Conservation (phyloP, 2,329 filamentous ascomycete genomes). For the Decorospora gaudefroyi region DNA sequence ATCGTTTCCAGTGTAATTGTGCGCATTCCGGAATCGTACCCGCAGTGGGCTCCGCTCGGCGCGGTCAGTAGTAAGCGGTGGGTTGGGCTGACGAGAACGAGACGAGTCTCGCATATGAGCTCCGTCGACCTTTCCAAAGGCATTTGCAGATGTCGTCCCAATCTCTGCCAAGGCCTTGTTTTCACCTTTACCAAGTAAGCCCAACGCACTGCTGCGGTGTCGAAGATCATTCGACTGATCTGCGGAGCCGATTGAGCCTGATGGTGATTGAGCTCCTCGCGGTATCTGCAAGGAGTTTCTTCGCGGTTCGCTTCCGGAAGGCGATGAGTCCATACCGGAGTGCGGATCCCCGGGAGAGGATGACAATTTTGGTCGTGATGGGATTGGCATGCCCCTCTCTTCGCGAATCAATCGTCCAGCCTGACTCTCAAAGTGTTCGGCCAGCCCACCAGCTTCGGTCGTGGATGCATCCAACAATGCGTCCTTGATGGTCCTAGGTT, state of each 20-base stretch:
- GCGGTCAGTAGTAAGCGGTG: slow-evolving; percentile 40
- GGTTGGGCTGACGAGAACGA: slow-evolving; percentile 34
- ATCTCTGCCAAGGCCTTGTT: slow-evolving; percentile 68
- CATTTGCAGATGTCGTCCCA: slow-evolving; percentile 65
- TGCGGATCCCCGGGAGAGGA: slow-evolving; percentile 21
- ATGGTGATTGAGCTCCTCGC: slow-evolving; percentile 37
- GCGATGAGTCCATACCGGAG: slow-evolving; percentile 30
- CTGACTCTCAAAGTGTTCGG: slow-evolving; percentile 51
- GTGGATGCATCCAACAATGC: slow-evolving; percentile 90
- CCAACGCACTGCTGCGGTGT: slow-evolving; percentile 62
- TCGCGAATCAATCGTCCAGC: slow-evolving; percentile 42
- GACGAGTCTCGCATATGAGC: slow-evolving; percentile 45
- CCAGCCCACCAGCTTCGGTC: slow-evolving; percentile 72
- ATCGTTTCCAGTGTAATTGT: slow-evolving; percentile 83
- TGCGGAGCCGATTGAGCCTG: slow-evolving; percentile 37
- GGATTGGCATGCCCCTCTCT: slow-evolving; percentile 31
- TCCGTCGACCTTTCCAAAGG: slow-evolving; percentile 66
- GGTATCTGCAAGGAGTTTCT: slow-evolving; percentile 40
- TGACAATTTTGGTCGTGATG: slow-evolving; percentile 27
- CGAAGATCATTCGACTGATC: slow-evolving; percentile 48
- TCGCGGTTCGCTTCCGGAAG: slow-evolving; percentile 44
- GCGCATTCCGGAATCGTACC: slow-evolving; percentile 64
- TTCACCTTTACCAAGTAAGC: slow-evolving; percentile 63
- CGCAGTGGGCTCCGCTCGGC: slow-evolving; percentile 41
- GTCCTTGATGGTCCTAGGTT: slow-evolving; percentile 80